Evolutionary conservation across 371 early-diverging fungal genomes (phyloP).

Genomic region (Mucor piriformis): DNA sequence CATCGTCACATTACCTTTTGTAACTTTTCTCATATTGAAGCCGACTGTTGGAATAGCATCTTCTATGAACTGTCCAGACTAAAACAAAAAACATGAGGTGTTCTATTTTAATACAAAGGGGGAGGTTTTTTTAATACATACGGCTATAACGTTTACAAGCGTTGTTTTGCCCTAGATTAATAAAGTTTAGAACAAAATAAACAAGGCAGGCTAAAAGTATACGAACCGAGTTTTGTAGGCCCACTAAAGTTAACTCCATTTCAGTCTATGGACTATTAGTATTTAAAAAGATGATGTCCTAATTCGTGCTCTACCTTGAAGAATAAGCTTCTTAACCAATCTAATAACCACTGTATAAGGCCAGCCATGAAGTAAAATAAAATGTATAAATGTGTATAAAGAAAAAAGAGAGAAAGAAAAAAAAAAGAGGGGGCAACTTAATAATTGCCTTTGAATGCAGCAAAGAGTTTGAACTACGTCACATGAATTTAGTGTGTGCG

Average conservation of each 20-base stretch:
- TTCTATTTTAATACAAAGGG: too few species aligned
- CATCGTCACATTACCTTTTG: slow-evolving; percentile 94
- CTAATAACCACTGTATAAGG: slow-evolving; percentile 73
- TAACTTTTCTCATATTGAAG: slow-evolving; percentile 97
- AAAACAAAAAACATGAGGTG: too few species aligned
- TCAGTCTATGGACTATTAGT: slow-evolving; percentile 60
- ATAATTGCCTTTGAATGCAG: background rate
- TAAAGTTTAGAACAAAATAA: too few species aligned
- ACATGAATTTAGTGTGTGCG: background rate
- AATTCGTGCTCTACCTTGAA: slow-evolving; percentile 71
- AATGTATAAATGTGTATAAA: background rate
- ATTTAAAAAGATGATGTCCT: background rate
- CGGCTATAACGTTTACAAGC: slow-evolving; percentile 96
- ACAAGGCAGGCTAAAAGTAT: background rate
- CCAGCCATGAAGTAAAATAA: slow-evolving; percentile 54
- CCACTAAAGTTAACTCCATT: slow-evolving; percentile 98
- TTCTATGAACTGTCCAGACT: slow-evolving; percentile 95
- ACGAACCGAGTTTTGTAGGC: slow-evolving; percentile 77
- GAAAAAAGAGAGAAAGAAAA: background rate
- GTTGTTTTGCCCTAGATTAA: slow-evolving; percentile 92
- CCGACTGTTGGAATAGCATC: slow-evolving; percentile 98
- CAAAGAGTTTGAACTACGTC: background rate
- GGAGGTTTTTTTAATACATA: too few species aligned
- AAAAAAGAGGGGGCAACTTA: background rate
- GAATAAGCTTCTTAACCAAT: slow-evolving; percentile 93